Conservation (phyloP, 176 grass and related monocot genomes). For the Avena eriantha region DNA sequence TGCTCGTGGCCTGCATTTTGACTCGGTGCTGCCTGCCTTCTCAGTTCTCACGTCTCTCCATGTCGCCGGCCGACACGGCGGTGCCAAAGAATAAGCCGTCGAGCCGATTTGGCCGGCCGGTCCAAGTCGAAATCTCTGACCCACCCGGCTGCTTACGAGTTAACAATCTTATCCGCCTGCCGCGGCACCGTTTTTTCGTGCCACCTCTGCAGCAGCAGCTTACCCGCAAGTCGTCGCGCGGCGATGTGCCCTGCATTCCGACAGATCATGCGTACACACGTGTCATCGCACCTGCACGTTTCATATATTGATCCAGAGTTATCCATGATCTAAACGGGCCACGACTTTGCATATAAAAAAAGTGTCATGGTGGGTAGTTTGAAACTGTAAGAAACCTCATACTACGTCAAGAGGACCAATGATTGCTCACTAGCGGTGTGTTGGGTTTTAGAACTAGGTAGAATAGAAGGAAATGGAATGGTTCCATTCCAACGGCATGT, state of each 20-base stretch:
- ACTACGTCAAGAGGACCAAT: neutral
- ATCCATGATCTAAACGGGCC: neutral
- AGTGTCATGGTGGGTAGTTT: neutral
- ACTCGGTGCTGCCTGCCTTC: conserved; percentile 28
- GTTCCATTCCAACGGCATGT: too few species aligned
- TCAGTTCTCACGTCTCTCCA: conserved; percentile 39
- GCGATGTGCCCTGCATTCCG: conserved; percentile 42
- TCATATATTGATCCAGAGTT: neutral
- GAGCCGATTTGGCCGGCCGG: conserved; percentile 20
- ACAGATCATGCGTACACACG: conserved; percentile 24
- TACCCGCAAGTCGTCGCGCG: neutral
- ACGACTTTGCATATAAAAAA: neutral
- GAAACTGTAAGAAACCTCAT: neutral
- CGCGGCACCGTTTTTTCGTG: neutral
- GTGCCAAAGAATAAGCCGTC: neutral
- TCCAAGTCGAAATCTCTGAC: conserved; percentile 45
- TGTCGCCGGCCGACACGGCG: neutral
- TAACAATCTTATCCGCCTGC: conserved; percentile 9
- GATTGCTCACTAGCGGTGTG: neutral
- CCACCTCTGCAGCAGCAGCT: conserved; percentile 18
- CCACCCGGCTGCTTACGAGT: too few species aligned
- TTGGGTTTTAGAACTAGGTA: too few species aligned
- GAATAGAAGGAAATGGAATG: too few species aligned
- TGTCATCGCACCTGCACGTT: conserved; percentile 3
- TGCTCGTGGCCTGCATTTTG: neutral